phyloP scores from a whole-genome alignment of 192 early-diverging fungal species.

The Coemansia reversa region DNA sequence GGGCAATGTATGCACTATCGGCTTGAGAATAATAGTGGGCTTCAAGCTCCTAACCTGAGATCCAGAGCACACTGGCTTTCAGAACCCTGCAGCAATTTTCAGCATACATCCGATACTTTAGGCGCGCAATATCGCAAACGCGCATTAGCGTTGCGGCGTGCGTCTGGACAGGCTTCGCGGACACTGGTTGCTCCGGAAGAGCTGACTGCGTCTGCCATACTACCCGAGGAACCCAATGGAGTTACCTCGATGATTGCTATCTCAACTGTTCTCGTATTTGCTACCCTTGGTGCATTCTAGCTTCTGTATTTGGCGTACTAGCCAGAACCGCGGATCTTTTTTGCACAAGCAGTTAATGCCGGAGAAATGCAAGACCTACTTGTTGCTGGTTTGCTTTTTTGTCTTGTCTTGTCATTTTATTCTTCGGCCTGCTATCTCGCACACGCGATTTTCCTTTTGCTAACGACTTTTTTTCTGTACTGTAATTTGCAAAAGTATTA shows the following conservation, averaged over 20 bases:
- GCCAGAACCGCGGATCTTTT: background rate
- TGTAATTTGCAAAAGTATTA: too few species aligned
- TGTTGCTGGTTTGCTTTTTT: too few species aligned
- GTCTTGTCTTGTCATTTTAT: too few species aligned
- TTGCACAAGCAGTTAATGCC: background rate
- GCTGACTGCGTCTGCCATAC: conserved; percentile 15
- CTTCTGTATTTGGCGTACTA: background rate
- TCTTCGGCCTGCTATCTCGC: too few species aligned
- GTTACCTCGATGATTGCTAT: conserved; percentile 51
- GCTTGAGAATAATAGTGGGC: background rate
- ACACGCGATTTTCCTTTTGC: too few species aligned
- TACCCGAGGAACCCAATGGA: conserved; percentile 30
- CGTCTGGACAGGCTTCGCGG: conserved; percentile 18
- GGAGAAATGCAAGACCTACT: too few species aligned
- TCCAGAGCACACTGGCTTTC: background rate
- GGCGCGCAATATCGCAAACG: conserved; percentile 35
- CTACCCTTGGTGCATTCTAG: conserved; percentile 50
- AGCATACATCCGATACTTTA: background rate
- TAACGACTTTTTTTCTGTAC: too few species aligned
- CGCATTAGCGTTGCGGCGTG: conserved; percentile 31
- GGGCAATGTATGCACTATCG: background rate
- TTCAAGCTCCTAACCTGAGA: background rate
- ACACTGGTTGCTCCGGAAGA: conserved; percentile 28
- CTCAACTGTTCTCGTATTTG: conserved; percentile 47
- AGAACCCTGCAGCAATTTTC: background rate